Evolutionary conservation across 495 filamentous ascomycete genomes (phyloP).

Genomic region (Rhizodiscina lignyota): DNA sequence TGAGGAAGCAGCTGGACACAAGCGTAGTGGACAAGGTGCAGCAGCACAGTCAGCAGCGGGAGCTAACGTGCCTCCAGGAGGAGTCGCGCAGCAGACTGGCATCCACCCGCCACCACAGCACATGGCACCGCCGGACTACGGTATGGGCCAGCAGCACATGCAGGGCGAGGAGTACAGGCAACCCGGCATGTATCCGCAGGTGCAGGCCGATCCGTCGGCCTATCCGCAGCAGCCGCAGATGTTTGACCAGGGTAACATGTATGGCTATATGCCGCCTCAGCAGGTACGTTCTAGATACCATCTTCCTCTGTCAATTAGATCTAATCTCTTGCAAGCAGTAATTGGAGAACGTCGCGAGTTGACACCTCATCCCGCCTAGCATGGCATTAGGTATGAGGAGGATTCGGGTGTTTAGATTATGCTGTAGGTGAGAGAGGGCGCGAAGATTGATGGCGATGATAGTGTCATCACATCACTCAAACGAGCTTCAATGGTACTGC

Average conservation of each 20-base stretch:
- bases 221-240: constrained; percentile 67
- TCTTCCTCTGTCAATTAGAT: too few relatives aligned
- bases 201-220: constrained; percentile 49
- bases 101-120: constrained; percentile 52
- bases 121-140: constrained; percentile 54
- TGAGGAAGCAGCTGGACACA: constrained; percentile 78
- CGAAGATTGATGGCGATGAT: too few relatives aligned
- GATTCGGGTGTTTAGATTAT: too few relatives aligned
- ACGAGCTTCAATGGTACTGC: too few relatives aligned
- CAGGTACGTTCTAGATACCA: constrained; percentile 42
- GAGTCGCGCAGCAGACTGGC: constrained; percentile 25
- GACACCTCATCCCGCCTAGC: too few relatives aligned
- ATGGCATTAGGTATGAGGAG: too few relatives aligned
- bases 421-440: too few relatives aligned
- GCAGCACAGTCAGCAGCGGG: constrained; percentile 11
- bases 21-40: constrained; percentile 48
- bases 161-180: constrained; percentile 54
- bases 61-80: constrained; percentile 11
- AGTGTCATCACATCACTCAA: too few relatives aligned
- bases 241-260: constrained; percentile 68
- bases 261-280: constrained; percentile 67
- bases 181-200: constrained; percentile 60
- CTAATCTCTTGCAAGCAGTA: too few relatives aligned
- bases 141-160: constrained; percentile 13
- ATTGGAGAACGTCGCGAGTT: too few relatives aligned